A percentile compares a stretch with the other conserved stretches of the same genome.
phyloP scores from a whole-genome alignment of 1,284 basidiomycete genomes.

The Leccinum huronense region DNA sequence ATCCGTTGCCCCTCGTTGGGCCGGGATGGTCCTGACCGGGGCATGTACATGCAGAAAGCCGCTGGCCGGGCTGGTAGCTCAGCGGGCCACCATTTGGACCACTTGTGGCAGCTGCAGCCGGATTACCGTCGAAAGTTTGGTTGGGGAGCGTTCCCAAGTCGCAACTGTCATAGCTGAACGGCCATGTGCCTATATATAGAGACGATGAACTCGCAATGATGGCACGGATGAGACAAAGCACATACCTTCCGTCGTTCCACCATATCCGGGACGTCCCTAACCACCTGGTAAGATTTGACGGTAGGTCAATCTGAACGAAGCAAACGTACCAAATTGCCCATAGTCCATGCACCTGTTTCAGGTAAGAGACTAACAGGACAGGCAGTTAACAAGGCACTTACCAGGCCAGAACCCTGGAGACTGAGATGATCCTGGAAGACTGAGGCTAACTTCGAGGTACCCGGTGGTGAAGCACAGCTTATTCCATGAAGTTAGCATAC shows the following conservation, averaged over 20 bases:
- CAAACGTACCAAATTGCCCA: constrained; percentile 68
- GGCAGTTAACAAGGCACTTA: constrained; percentile 24
- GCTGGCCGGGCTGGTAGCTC: constrained; percentile 76
- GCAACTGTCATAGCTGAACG: constrained; percentile 80
- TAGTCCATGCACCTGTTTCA: constrained; percentile 66
- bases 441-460: constrained; percentile 79
- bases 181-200: constrained; percentile 50
- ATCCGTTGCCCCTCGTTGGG: constrained; percentile 49
- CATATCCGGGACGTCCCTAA: constrained; percentile 74
- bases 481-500: constrained; percentile 84
- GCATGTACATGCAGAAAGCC: constrained; percentile 83
- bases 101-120: constrained; percentile 51
- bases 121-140: constrained; percentile 62
- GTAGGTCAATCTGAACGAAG: background rate
- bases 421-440: constrained; percentile 71
- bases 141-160: constrained; percentile 85
- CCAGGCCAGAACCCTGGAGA: constrained; percentile 79
- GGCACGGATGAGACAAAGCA: background rate
- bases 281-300: constrained; percentile 15
- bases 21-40: constrained; percentile 81
- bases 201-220: constrained; percentile 3
- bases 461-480: constrained; percentile 94
- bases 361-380: constrained; percentile 14
- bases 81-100: constrained; percentile 45
- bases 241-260: constrained; percentile 59